Base-by-base conservation (phyloP, 306 rosid genomes). In the Pueraria montana region DNA sequence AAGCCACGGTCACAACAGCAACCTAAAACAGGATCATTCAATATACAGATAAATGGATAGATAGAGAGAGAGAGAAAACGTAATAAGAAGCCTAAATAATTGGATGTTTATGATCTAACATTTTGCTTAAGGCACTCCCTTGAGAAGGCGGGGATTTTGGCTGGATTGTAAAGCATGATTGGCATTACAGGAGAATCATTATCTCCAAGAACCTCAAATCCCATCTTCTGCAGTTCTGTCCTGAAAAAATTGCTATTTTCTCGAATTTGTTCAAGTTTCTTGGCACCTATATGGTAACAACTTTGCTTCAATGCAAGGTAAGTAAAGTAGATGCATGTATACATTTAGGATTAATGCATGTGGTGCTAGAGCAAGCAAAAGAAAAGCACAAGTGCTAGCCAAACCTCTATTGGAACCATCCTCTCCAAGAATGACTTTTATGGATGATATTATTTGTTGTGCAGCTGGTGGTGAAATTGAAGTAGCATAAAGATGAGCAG, bases 401-500 rank as follows among this genome's bases (percentile, higher is more conserved):
- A 70, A 52, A 94, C 98, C 98, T 92, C 97, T 90, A 49, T 79
- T 91, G 42, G 96, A 86, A 78, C 98, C 98, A 87, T 94, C 98
- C 92, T 92, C 94, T 80, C 98, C 97, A 32, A 94, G 96, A 81
- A 91, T 71, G 77, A 92, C 98, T 86, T 81, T 91, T 34, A 94
- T 85, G 71, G 98, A 65, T 38, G 97, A 40, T 40, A 40, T 40
- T 40, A 94, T 92, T 85, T 94, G 98, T 71, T 92, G 92, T 45
- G 96, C 97, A 74, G 97, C 91, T 20, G 98, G 98, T 43, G 98
- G 98, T 32, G 98, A 94, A 86, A 94, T 86, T 56, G 98, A 94
- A 40, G 97, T 92, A 53, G 94, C 97, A 85, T 94, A 94, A 30
- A 94, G 92, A 85, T 92, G 98, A 76, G 98, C 98, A 10, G 97